These are phyloP conservation scores for Forsythia suspensa DNA, from an alignment of 257 asterid genomes.

Conservation along the genomic window DNA sequence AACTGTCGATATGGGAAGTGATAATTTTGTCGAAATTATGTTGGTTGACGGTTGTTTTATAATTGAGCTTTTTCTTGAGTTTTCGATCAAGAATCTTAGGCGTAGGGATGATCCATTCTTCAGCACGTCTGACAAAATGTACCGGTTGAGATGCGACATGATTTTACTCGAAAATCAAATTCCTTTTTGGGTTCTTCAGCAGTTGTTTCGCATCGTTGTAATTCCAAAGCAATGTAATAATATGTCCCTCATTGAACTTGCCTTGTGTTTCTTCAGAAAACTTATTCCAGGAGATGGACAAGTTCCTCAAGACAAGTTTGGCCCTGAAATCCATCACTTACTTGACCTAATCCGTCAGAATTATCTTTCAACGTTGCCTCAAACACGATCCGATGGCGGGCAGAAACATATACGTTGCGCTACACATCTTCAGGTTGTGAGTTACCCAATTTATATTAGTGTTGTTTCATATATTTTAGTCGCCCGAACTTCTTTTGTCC, in stretches of 20 bases:
- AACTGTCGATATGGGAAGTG: constrained; percentile 29
- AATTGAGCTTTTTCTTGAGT: constrained; percentile 50
- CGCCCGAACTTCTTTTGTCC: too few relatives aligned
- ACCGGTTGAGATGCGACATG: constrained; percentile 39
- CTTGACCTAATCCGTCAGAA: constrained; percentile 53
- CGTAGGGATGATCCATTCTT: constrained; percentile 56
- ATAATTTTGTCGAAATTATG: constrained; percentile 43
- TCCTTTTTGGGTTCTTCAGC: constrained; percentile 50
- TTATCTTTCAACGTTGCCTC: constrained; percentile 36
- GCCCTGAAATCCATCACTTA: constrained; percentile 39
- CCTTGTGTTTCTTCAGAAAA: constrained; percentile 42
- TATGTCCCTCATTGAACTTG: constrained; percentile 39
- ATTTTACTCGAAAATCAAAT: constrained; percentile 52
- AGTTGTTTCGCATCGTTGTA: constrained; percentile 40
- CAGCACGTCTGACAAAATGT: constrained; percentile 14
- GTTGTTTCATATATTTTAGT: too few relatives aligned
- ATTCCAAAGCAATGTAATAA: constrained; percentile 29
- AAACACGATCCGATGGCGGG: constrained; percentile 13
- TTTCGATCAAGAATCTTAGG: constrained; percentile 31
- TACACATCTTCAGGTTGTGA: constrained; percentile 14
- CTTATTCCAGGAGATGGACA: constrained; percentile 27
- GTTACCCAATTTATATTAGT: too few relatives aligned
- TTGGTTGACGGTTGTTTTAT: constrained; percentile 54
- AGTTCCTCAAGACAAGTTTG: neutral
- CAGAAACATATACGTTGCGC: constrained; percentile 17